Conservation (phyloP, 1,139 yeast species). For the Maudiozyma humilis region DNA sequence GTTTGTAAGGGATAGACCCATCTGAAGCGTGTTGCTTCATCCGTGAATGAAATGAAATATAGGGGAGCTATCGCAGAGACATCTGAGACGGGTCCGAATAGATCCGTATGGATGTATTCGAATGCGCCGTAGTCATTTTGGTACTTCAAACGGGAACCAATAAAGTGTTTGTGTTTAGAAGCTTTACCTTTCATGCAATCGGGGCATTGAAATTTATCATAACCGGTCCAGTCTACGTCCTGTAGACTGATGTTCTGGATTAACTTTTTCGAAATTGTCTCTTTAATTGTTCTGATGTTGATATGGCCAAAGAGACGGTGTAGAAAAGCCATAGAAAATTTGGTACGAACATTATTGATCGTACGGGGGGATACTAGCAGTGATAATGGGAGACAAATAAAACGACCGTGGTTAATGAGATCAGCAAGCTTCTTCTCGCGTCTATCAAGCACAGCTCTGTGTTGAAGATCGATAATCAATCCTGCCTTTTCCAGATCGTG, state of each 20-base stretch:
- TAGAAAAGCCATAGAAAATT: constrained; percentile 4
- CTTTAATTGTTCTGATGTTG: constrained; percentile 1
- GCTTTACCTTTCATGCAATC: constrained; percentile 9
- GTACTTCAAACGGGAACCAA: constrained; percentile 7
- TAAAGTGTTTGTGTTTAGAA: constrained; percentile 7
- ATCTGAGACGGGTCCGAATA: constrained; percentile 11
- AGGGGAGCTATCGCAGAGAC: constrained; percentile 1
- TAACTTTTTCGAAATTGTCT: neutral
- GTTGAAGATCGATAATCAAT: neutral
- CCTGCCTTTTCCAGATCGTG: constrained; percentile 1
- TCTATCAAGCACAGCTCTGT: neutral
- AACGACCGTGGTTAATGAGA: neutral
- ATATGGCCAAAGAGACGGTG: constrained; percentile 3
- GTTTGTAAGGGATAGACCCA: constrained; percentile 7
- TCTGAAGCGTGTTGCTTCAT: constrained; percentile 7
- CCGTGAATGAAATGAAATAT: constrained; percentile 10
- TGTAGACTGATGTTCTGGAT: neutral
- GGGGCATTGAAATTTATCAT: constrained; percentile 7
- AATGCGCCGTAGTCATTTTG: constrained; percentile 6
- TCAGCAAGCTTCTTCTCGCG: neutral
- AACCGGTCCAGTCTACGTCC: constrained; percentile 2
- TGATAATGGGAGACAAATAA: neutral
- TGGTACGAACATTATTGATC: neutral
- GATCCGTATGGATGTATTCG: constrained; percentile 9
- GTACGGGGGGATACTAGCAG: neutral